phyloP scores from a whole-genome alignment of 2,329 filamentous ascomycete species.

The Phialophora chinensis region DNA sequence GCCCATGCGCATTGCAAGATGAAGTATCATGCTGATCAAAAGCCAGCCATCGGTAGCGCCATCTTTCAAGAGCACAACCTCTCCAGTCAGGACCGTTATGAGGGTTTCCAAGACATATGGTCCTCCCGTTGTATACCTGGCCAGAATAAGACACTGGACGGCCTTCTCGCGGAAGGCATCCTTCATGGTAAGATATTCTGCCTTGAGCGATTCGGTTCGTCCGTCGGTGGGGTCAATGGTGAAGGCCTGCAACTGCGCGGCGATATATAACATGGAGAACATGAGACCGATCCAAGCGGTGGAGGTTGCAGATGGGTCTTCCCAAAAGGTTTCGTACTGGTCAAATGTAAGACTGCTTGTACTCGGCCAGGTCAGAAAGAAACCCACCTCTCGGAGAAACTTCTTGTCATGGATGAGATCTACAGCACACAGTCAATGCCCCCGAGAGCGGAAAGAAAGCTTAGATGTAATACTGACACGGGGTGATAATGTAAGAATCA shows the following conservation, averaged over 20 bases:
- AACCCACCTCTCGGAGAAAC: constrained; percentile 42
- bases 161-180: constrained; percentile 44
- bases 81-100: constrained; percentile 61
- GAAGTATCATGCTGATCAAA: constrained; percentile 60
- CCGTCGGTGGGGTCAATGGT: constrained; percentile 38
- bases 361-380: constrained; percentile 35
- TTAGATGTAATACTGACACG: constrained; percentile 37
- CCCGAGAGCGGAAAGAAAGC: constrained; percentile 33
- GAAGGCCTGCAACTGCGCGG: constrained; percentile 41
- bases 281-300: constrained; percentile 54
- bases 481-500: constrained; percentile 40
- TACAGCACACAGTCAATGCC: constrained; percentile 38
- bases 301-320: constrained; percentile 45
- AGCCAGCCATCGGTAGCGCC: constrained; percentile 61
- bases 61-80: constrained; percentile 59
- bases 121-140: constrained; percentile 61
- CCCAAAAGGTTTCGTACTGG: constrained; percentile 54
- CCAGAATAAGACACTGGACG: constrained; percentile 61
- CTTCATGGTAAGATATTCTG: constrained; percentile 40
- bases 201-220: constrained; percentile 39
- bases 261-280: constrained; percentile 49
- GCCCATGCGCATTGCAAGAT: constrained; percentile 66
- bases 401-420: constrained; percentile 41
- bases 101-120: constrained; percentile 61
- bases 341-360: constrained; percentile 39